phyloP scores from a whole-genome alignment of 345 rosid species.

The Anacardium occidentale region DNA sequence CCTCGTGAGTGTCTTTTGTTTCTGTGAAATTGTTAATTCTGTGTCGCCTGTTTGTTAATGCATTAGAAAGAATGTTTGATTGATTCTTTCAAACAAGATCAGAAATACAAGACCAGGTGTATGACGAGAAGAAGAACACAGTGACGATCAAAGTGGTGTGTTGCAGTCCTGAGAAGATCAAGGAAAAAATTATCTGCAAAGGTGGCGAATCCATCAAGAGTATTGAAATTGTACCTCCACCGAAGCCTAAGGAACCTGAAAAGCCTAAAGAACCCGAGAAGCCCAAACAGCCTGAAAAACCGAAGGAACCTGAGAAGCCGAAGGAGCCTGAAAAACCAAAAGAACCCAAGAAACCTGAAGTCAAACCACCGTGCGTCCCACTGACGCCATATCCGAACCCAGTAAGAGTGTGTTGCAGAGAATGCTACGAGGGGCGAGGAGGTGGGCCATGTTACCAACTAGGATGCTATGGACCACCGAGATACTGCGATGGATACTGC shows the following conservation, averaged over 20 bases:
- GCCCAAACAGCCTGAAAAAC: not conserved
- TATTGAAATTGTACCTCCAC: conserved; percentile 39
- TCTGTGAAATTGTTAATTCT: not conserved
- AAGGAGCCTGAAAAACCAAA: not conserved
- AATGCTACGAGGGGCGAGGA: not conserved
- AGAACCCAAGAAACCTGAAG: not conserved
- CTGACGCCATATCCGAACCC: too few relatives aligned
- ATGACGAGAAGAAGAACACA: conserved; percentile 61
- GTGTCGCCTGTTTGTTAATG: not conserved
- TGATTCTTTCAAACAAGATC: conserved; percentile 39
- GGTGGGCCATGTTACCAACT: conserved; percentile 14
- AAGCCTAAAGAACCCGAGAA: conserved; percentile 24
- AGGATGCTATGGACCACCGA: conserved; percentile 18
- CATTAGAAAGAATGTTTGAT: too few relatives aligned
- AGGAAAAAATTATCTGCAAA: conserved; percentile 50
- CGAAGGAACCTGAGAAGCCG: conserved; percentile 16
- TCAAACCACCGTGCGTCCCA: conserved; percentile 22
- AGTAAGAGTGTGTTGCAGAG: not conserved
- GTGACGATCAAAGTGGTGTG: conserved; percentile 73
- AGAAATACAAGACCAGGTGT: conserved; percentile 68
- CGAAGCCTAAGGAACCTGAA: conserved; percentile 18
- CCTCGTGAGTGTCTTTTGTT: conserved; percentile 46
- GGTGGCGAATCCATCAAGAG: conserved; percentile 59
- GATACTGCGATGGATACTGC: conserved; percentile 22
- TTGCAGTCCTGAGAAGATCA: conserved; percentile 72